Conservation (phyloP, 2,329 filamentous ascomycete species). For the Thelonectria discophora region DNA sequence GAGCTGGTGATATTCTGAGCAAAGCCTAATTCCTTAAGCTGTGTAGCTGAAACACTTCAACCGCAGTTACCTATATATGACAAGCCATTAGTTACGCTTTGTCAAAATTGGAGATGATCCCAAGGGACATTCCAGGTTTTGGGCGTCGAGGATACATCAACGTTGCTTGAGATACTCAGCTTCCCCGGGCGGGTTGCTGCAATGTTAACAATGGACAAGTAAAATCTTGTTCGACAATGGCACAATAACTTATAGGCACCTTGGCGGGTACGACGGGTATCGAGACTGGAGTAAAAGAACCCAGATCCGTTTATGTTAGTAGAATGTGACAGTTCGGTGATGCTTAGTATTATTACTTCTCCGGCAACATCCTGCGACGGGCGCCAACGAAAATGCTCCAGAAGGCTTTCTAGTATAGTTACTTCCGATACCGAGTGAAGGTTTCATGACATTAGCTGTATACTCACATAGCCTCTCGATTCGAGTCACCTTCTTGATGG, state of each 20-base stretch:
- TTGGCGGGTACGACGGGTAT: conserved; percentile 88
- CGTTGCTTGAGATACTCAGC: conserved; percentile 80
- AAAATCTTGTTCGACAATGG: conserved; percentile 83
- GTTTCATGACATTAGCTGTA: conserved; percentile 95
- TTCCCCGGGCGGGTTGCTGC: conserved; percentile 76
- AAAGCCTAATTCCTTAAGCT: background rate
- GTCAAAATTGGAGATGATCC: conserved; percentile 88
- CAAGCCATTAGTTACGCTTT: background rate
- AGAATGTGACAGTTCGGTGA: background rate
- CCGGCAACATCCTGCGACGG: conserved; percentile 77
- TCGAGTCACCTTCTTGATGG: conserved; percentile 48
- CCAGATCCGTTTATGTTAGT: conserved; percentile 45
- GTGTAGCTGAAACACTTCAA: background rate
- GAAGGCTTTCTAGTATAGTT: conserved; percentile 92
- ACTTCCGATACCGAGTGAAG: conserved; percentile 94
- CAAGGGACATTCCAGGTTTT: conserved; percentile 95
- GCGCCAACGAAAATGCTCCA: conserved; percentile 96
- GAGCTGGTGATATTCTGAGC: too few relatives aligned
- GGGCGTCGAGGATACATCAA: conserved; percentile 89
- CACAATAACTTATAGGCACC: conserved; percentile 89
- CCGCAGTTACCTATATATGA: background rate
- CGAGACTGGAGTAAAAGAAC: conserved; percentile 63
- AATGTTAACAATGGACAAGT: conserved; percentile 83
- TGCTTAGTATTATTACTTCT: conserved; percentile 69
- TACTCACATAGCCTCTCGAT: conserved; percentile 88